Evolutionary conservation across 2,329 filamentous ascomycete species (phyloP).

Genomic region (Apiospora kogelbergensis): DNA sequence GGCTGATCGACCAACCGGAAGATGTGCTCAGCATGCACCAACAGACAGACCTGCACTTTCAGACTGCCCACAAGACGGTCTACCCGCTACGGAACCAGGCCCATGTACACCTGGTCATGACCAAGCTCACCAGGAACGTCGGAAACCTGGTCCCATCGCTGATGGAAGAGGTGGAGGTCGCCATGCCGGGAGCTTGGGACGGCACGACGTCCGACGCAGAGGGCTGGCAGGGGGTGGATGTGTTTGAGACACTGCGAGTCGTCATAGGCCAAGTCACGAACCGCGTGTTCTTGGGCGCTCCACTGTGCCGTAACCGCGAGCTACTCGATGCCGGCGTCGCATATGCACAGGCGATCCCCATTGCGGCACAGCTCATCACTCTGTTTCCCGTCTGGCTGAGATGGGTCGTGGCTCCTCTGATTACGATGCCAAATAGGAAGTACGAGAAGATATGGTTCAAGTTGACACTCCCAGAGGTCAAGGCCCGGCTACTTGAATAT

Average conservation of each 20-base stretch:
- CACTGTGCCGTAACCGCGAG: constrained; percentile 20
- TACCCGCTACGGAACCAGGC: constrained; percentile 7
- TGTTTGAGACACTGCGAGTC: constrained; percentile 12
- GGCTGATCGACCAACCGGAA: constrained; percentile 6
- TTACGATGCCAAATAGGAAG: constrained; percentile 21
- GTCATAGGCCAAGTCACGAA: constrained; percentile 18
- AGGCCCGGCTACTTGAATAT: constrained; percentile 17
- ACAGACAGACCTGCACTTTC: constrained; percentile 9
- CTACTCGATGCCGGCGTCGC: constrained; percentile 20
- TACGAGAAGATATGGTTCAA: constrained; percentile 19
- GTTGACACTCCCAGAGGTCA: constrained; percentile 19
- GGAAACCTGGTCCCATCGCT: not conserved
- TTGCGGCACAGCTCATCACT: constrained; percentile 17
- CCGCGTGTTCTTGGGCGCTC: constrained; percentile 22
- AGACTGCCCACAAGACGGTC: constrained; percentile 7
- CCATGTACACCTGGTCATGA: constrained; percentile 3
- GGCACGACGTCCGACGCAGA: too few relatives aligned
- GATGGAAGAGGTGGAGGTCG: not conserved
- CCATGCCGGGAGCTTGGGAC: not conserved
- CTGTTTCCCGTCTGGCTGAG: constrained; percentile 18
- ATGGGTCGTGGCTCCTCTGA: constrained; percentile 18
- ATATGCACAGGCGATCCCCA: constrained; percentile 20
- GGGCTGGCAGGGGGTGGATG: constrained; percentile 8
- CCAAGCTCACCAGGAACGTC: constrained; percentile 1
- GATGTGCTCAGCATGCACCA: constrained; percentile 8